Evolutionary conservation across 129 eudicot genomes (phyloP).

Genomic region (Artemisia annua): DNA sequence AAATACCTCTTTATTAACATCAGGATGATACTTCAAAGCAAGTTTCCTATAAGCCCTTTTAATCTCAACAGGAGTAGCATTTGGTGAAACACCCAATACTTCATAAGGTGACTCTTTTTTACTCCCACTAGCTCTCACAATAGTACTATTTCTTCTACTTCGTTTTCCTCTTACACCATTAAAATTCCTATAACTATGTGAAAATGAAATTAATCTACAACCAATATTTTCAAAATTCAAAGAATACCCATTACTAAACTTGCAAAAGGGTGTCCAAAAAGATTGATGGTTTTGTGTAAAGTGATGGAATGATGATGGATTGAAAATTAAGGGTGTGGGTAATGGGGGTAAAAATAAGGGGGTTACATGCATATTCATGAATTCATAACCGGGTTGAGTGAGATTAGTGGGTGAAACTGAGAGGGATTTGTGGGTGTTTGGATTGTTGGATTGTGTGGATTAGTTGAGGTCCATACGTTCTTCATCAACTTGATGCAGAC

Average conservation of each 20-base stretch:
- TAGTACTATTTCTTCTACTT: slow-evolving; percentile 32
- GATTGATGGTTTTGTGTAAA: slow-evolving; percentile 29
- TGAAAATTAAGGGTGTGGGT: slow-evolving; percentile 29
- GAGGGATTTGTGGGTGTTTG: slow-evolving; percentile 17
- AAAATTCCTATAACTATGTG: slow-evolving; percentile 33
- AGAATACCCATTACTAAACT: slow-evolving; percentile 36
- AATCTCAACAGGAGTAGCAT: slow-evolving; percentile 77
- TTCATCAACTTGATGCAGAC: background rate
- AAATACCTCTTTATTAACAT: slow-evolving; percentile 92
- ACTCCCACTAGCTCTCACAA: slow-evolving; percentile 54
- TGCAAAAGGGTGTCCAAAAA: slow-evolving; percentile 44
- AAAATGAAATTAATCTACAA: slow-evolving; percentile 6
- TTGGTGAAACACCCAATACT: slow-evolving; percentile 85
- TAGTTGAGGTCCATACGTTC: background rate
- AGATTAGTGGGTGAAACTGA: background rate
- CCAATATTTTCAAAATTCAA: slow-evolving; percentile 19
- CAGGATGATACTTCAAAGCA: slow-evolving; percentile 96
- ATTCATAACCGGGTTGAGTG: slow-evolving; percentile 33
- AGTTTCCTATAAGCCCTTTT: slow-evolving; percentile 92
- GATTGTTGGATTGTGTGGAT: slow-evolving; percentile 20
- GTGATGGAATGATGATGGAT: slow-evolving; percentile 16
- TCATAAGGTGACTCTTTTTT: slow-evolving; percentile 70
- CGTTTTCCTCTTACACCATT: slow-evolving; percentile 25
- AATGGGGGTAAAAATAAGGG: slow-evolving; percentile 39
- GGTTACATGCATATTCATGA: slow-evolving; percentile 50